Conservation (phyloP, 208 protist species). For the Crithidia bombi region DNA sequence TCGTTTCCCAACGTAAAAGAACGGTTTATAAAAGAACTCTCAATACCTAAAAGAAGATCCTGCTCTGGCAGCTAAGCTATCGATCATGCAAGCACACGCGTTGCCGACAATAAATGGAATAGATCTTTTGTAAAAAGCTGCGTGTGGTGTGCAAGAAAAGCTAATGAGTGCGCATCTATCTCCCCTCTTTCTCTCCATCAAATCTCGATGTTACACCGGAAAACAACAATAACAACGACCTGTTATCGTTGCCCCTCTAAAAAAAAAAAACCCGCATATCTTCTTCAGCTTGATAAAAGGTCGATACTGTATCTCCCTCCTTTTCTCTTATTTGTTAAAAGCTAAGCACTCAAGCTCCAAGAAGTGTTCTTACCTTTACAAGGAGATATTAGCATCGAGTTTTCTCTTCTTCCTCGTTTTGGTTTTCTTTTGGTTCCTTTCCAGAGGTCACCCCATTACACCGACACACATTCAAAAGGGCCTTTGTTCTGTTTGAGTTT, state of each 20-base stretch:
- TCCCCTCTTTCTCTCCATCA: conserved; percentile 7
- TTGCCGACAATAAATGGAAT: too few relatives aligned
- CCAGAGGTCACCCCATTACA: not conserved
- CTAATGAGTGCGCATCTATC: too few relatives aligned
- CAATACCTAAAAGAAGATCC: too few relatives aligned
- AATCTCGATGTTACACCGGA: too few relatives aligned
- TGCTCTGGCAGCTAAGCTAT: too few relatives aligned
- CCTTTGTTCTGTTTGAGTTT: not conserved
- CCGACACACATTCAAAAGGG: not conserved
- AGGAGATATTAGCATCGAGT: not conserved
- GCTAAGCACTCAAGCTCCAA: conserved; percentile 1
- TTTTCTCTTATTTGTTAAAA: conserved; percentile 25
- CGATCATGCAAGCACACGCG: too few relatives aligned
- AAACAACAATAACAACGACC: too few relatives aligned
- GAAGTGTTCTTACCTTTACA: conserved; percentile 12
- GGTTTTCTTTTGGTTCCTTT: not conserved
- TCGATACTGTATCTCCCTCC: conserved; percentile 15
- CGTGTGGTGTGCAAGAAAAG: too few relatives aligned
- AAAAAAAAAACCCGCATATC: not conserved
- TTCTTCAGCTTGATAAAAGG: conserved; percentile 21
- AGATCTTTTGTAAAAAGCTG: too few relatives aligned
- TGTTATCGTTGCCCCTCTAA: not conserved
- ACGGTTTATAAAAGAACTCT: too few relatives aligned
- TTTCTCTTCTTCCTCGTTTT: not conserved
- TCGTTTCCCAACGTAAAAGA: too few relatives aligned